Base-by-base conservation (phyloP, 345 rosid species). In the Linum lewisii region DNA sequence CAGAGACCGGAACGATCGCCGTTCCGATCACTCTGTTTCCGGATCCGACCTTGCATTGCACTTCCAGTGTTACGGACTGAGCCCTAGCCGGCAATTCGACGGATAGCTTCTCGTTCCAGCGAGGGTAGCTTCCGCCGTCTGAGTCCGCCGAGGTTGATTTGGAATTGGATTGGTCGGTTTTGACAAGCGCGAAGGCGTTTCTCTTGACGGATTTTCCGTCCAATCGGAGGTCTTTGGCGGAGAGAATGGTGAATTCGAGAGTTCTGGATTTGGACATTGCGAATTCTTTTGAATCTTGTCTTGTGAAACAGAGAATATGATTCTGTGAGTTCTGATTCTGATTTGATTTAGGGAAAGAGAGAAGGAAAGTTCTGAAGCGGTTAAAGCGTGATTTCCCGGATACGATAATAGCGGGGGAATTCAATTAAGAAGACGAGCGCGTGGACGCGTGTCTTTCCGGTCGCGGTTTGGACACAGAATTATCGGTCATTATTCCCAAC, bases 211-310 rank as follows among this genome's bases (percentile, higher is more conserved):
- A 19, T 36, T n/a, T 73, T 5, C 67, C 37, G 58, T 57, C 53
- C 24, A 57, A 47, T 16, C 68, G 47, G 1, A 73, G 47, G 23
- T 62, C 65, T 59, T 73, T 73, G 29, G 64, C 58, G 3, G 77
- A 73, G 10, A 69, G n/a, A 2, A 69, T 26, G 0, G 63, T 38
- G 25, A 66, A 36, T 52, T 66, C 59, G 0, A 66, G 44, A 14
- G 26, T 51, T 6, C 44, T 29, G 34, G 34, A 29, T 29, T 29
- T 29, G 7, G 34, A 1, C 34, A 29, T 29, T 29, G 34, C 34
- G 5, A 8, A 5, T 29, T 5, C 34, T 29, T 2, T 26, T 26
- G 34, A n/a, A n/a, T n/a, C n/a, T n/a, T n/a, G n/a, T n/a, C n/a
- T n/a, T n/a, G n/a, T n/a, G n/a, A n/a, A n/a, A n/a, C n/a, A n/a